A percentile compares a stretch with the other conserved stretches of the same genome.
These are phyloP conservation scores for Lodderomyces metapsilosis DNA, from an alignment of 1,139 yeast genomes.

Conservation along the genomic window DNA sequence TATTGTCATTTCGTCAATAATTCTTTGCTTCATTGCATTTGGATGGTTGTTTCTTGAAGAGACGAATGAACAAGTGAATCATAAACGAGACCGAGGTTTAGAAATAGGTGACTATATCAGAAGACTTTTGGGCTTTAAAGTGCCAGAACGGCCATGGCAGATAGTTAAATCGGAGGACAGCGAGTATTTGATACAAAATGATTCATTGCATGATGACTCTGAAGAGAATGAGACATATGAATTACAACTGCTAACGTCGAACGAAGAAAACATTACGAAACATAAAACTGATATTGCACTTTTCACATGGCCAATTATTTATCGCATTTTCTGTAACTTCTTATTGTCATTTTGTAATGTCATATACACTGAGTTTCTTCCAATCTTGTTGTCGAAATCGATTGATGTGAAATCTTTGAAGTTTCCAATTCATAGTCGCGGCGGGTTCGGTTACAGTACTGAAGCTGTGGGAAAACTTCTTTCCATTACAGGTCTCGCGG, in stretches of 20 bases:
- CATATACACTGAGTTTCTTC: constrained; percentile 56
- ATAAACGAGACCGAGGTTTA: constrained; percentile 49
- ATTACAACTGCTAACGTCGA: constrained; percentile 5
- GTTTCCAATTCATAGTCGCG: constrained; percentile 34
- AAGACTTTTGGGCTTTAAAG: constrained; percentile 28
- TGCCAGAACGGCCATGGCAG: constrained; percentile 37
- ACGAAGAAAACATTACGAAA: constrained; percentile 7
- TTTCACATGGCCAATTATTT: constrained; percentile 27
- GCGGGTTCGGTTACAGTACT: constrained; percentile 37
- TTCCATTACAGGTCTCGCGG: constrained; percentile 56
- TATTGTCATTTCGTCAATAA: constrained; percentile 46
- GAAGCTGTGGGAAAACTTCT: constrained; percentile 53
- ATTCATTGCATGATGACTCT: not conserved
- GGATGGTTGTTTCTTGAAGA: constrained; percentile 34
- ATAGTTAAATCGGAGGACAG: constrained; percentile 3
- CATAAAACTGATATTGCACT: constrained; percentile 8
- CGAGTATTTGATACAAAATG: constrained; percentile 3
- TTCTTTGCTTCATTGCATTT: constrained; percentile 32
- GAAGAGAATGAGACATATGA: constrained; percentile 5
- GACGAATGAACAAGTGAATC: constrained; percentile 31
- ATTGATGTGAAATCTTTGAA: constrained; percentile 30
- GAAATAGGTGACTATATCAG: constrained; percentile 52
- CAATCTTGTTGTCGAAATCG: constrained; percentile 55
- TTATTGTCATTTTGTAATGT: constrained; percentile 37
- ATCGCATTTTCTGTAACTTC: constrained; percentile 15